phyloP scores from a whole-genome alignment of 1,139 yeast species.

The Nakaseomyces nivariensis region DNA sequence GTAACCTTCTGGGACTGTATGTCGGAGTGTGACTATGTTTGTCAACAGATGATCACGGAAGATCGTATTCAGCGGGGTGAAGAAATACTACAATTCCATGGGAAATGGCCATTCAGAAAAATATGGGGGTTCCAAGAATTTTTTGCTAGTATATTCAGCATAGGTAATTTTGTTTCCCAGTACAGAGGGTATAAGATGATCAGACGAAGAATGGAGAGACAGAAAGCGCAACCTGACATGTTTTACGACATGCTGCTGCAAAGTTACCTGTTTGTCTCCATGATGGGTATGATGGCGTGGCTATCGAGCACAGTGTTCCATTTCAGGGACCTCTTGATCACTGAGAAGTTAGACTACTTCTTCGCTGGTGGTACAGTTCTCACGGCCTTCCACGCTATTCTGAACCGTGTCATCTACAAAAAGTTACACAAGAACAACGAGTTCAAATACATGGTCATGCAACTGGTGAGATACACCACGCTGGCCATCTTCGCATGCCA shows the following conservation, averaged over 20 bases:
- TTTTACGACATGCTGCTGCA: constrained; percentile 11
- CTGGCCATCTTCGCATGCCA: constrained; percentile 45
- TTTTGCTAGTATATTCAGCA: constrained; percentile 68
- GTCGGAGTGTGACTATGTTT: constrained; percentile 82
- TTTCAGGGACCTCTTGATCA: constrained; percentile 63
- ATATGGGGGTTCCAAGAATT: constrained; percentile 73
- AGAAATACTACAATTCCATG: constrained; percentile 77
- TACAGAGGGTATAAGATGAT: constrained; percentile 44
- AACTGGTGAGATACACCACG: constrained; percentile 34
- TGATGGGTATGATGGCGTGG: constrained; percentile 84
- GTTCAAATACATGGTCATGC: constrained; percentile 10
- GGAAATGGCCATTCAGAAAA: constrained; percentile 91
- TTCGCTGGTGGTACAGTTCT: constrained; percentile 86
- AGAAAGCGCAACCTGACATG: constrained; percentile 9
- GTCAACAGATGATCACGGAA: constrained; percentile 66
- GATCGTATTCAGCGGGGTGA: constrained; percentile 39
- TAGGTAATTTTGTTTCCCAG: constrained; percentile 74
- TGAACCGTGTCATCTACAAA: constrained; percentile 40
- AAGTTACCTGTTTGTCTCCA: constrained; percentile 28
- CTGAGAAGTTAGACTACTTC: constrained; percentile 84
- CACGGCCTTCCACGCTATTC: constrained; percentile 62
- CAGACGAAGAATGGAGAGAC: constrained; percentile 11
- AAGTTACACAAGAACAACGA: constrained; percentile 36
- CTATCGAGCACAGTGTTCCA: constrained; percentile 76
- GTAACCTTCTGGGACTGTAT: constrained; percentile 68